A percentile compares a stretch with the other conserved stretches of the same genome.
phyloP scores from a whole-genome alignment of 225 moss, liverwort and hornwort genomes.

The Takakia lepidozioides region DNA sequence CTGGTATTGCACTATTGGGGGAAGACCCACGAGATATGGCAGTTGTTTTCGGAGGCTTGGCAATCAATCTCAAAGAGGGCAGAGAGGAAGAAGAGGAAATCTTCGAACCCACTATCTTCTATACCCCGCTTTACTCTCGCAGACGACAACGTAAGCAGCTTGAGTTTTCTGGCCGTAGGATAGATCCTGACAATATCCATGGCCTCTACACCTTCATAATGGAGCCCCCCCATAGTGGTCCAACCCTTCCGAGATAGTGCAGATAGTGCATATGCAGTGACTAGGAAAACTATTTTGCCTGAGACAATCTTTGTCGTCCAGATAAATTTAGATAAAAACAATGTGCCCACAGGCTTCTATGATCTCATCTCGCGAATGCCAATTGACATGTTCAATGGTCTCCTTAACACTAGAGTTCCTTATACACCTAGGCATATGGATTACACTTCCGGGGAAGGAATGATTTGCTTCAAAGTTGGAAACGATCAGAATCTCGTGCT shows the following conservation, averaged over 20 bases:
- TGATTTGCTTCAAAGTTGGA: conserved; percentile 20
- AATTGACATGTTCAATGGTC: conserved; percentile 5
- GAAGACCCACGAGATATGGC: conserved; percentile 14
- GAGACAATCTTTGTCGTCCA: conserved; percentile 23
- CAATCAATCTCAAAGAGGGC: conserved; percentile 1
- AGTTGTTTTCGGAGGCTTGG: conserved; percentile 19
- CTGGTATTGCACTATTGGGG: conserved; percentile 6
- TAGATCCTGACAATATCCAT: conserved; percentile 17
- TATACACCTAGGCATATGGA: conserved; percentile 18
- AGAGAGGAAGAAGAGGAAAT: conserved; percentile 8
- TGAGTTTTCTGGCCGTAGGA: conserved; percentile 15
- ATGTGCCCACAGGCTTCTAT: conserved; percentile 10
- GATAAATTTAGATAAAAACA: conserved; percentile 10
- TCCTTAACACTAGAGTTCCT: conserved; percentile 10
- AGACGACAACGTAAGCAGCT: conserved; percentile 8
- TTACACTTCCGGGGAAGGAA: conserved; percentile 8
- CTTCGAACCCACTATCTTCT: conserved; percentile 19
- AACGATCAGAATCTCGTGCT: conserved; percentile 13
- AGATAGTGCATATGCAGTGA: conserved; percentile 6
- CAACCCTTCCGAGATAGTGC: conserved; percentile 10
- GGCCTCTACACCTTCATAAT: conserved; percentile 18
- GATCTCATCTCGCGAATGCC: conserved; percentile 15
- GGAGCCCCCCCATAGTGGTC: conserved; percentile 14
- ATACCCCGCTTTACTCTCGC: conserved; percentile 15
- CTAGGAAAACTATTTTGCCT: conserved; percentile 7